Percentiles rank a stretch among this genome's conserved stretches.
Evolutionary conservation across 441 rosid species (phyloP).

Genomic region (Gossypium trilobum): DNA sequence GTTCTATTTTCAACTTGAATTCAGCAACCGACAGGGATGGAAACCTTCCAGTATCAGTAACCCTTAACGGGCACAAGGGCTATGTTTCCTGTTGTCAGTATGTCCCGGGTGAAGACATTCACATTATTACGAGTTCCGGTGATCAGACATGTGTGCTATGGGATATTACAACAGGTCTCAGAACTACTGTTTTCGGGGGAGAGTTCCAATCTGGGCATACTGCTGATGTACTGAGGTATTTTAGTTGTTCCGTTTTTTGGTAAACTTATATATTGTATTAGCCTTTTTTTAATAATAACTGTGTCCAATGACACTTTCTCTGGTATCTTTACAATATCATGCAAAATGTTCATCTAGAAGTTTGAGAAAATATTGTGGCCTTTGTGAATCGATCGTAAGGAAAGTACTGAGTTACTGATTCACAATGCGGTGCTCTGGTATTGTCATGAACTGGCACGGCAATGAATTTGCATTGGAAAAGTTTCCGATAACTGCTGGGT

Average conservation of each 20-base stretch:
- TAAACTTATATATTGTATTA: conserved; percentile 1
- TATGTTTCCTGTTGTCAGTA: conserved; percentile 87
- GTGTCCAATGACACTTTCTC: neutral
- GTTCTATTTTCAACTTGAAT: conserved; percentile 84
- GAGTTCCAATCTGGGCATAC: conserved; percentile 96
- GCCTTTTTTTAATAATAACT: neutral
- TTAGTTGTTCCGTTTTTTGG: conserved; percentile 4
- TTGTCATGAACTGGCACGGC: neutral
- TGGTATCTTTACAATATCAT: neutral
- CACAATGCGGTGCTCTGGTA: neutral
- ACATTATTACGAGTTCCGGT: conserved; percentile 78
- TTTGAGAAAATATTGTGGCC: neutral
- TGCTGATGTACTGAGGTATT: conserved; percentile 80
- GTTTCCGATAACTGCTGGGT: neutral
- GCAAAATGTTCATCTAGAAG: neutral
- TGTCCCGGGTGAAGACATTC: conserved; percentile 82
- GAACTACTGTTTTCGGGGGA: conserved; percentile 91
- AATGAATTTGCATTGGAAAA: neutral
- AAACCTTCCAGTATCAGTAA: conserved; percentile 57
- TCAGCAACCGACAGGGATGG: conserved; percentile 79
- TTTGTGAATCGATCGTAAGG: neutral
- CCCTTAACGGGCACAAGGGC: conserved; percentile 85
- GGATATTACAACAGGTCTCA: conserved; percentile 89
- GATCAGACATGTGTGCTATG: conserved; percentile 86
- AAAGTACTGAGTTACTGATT: neutral